These are phyloP conservation scores for Craspedostauros australis DNA, from an alignment of 108 stramenopile genomes.

Conservation along the genomic window DNA sequence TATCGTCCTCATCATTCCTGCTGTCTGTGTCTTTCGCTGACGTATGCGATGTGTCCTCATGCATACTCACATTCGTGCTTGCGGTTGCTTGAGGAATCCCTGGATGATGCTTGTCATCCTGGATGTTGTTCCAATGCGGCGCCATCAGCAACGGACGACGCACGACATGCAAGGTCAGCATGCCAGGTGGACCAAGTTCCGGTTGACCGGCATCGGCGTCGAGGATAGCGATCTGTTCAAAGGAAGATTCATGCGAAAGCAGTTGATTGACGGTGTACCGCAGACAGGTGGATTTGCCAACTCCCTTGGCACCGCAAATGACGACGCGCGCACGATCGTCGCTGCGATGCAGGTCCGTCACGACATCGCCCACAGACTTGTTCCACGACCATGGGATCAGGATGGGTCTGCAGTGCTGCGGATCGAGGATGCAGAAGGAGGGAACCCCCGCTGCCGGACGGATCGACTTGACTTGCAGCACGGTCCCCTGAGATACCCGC, in stretches of 20 bases:
- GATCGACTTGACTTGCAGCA: no score
- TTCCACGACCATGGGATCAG: conserved; percentile 43
- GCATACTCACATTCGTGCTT: not conserved
- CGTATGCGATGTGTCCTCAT: not conserved
- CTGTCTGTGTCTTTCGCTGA: not conserved
- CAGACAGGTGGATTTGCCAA: conserved; percentile 84
- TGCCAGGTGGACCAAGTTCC: conserved; percentile 83
- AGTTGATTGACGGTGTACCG: conserved; percentile 76
- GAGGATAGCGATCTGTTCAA: conserved; percentile 56
- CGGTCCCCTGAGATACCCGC: no score
- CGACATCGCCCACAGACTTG: conserved; percentile 28
- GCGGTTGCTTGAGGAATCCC: conserved; percentile 5
- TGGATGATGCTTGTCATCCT: no score
- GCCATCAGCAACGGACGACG: conserved; percentile 64
- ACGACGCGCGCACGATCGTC: conserved; percentile 19
- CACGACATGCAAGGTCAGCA: conserved; percentile 61
- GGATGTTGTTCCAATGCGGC: conserved; percentile 61
- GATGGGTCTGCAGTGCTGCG: no score
- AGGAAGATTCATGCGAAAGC: conserved; percentile 23
- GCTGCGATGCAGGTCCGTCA: conserved; percentile 3
- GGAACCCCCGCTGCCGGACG: not conserved
- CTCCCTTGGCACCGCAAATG: conserved; percentile 88
- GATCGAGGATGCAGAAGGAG: no score
- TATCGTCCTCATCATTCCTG: not conserved
- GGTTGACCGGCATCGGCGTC: conserved; percentile 92